A percentile compares a stretch with the other conserved stretches of the same genome.
Conservation (phyloP, 2,329 filamentous ascomycete genomes). For the Scytalidium sp. region DNA sequence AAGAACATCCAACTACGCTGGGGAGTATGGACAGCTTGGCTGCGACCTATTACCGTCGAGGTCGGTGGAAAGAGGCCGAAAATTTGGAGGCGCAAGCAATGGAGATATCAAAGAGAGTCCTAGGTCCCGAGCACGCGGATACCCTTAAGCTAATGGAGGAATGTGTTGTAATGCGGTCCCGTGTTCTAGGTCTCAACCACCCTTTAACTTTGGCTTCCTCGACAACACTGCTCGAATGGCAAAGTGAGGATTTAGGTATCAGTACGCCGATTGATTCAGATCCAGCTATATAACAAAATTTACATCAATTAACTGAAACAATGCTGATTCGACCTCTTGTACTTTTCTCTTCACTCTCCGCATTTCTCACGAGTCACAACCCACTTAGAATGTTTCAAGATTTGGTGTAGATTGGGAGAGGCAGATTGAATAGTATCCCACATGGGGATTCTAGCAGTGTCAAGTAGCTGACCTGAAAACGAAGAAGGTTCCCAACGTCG, state of each 20-base stretch:
- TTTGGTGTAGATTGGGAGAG: too few species aligned
- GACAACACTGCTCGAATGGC: slow-evolving; percentile 7
- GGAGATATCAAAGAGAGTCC: slow-evolving; percentile 7
- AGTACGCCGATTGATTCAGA: too few species aligned
- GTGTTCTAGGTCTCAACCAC: slow-evolving; percentile 7
- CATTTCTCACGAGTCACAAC: too few species aligned
- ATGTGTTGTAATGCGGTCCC: slow-evolving; percentile 1
- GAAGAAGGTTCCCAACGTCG: too few species aligned
- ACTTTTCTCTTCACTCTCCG: too few species aligned
- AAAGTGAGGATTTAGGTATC: slow-evolving; percentile 9
- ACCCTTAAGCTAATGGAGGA: slow-evolving; percentile 8
- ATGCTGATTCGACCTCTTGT: too few species aligned
- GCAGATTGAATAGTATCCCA: too few species aligned
- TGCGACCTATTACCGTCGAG: slow-evolving; percentile 3
- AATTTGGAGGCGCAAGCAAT: neutral
- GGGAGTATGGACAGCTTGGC: slow-evolving; percentile 8
- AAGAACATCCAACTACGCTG: slow-evolving; percentile 7
- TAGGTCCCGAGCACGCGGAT: slow-evolving; percentile 6
- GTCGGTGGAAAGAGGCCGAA: slow-evolving; percentile 7
- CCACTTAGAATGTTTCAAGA: too few species aligned
- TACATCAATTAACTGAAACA: too few species aligned
- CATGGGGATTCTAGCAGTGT: too few species aligned
- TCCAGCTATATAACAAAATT: too few species aligned
- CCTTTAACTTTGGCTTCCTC: slow-evolving; percentile 9
- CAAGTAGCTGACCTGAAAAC: too few species aligned